Evolutionary conservation across 148 eudicot genomes (phyloP).

Genomic region (Cornus kousa): DNA sequence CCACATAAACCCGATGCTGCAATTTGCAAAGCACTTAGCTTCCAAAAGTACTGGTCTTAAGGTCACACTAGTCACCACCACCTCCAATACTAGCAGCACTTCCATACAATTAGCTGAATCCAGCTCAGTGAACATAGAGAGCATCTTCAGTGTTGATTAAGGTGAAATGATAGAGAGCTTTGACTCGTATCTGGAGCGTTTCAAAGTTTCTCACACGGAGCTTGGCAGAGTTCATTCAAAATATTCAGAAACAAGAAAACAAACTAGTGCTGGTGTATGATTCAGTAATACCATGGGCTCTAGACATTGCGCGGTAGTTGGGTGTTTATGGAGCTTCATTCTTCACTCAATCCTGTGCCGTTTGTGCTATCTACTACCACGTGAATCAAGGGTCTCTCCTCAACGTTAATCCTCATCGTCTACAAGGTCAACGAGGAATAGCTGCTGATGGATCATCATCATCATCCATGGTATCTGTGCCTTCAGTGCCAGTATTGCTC

Average conservation of each 20-base stretch:
- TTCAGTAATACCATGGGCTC: slow-evolving; percentile 48
- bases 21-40: slow-evolving; percentile 43
- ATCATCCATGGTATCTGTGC: slow-evolving; percentile 3
- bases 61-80: slow-evolving; percentile 36
- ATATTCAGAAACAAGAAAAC: background rate
- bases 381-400: slow-evolving; percentile 21
- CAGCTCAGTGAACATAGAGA: background rate
- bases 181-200: background rate
- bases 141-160: no score
- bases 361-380: slow-evolving; percentile 39
- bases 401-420: no score
- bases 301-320: slow-evolving; percentile 29
- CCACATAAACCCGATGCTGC: slow-evolving; percentile 61
- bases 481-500: slow-evolving; percentile 14
- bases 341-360: slow-evolving; percentile 52
- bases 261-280: slow-evolving; percentile 37
- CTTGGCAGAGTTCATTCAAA: background rate
- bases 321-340: slow-evolving; percentile 42
- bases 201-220: background rate
- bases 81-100: background rate
- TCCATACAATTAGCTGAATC: background rate
- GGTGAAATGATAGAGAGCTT: background rate
- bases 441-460: no score
- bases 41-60: slow-evolving; percentile 31
- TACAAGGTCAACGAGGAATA: no score